Conservation (phyloP, 2,329 filamentous ascomycete genomes). For the Aschersonia sp. region DNA sequence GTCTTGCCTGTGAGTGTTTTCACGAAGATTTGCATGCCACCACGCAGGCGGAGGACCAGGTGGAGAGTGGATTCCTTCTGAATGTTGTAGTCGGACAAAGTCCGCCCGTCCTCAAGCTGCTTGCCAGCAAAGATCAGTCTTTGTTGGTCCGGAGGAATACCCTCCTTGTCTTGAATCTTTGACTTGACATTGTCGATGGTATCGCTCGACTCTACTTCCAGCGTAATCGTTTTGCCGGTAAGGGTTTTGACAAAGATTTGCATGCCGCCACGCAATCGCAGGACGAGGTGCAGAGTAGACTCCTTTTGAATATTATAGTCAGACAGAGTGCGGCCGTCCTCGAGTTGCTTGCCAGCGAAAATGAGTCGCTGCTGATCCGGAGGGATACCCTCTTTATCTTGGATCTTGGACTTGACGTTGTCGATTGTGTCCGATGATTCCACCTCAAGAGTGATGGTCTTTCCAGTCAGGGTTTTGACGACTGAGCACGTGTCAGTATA, state of each 20-base stretch:
- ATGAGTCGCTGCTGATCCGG: conserved; percentile 92
- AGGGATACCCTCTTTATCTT: conserved; percentile 94
- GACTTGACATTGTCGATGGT: conserved; percentile 91
- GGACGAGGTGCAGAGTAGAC: conserved; percentile 69
- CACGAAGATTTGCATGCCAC: conserved; percentile 66
- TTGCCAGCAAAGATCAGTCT: conserved; percentile 88
- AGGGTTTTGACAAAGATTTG: conserved; percentile 80
- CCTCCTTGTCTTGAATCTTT: conserved; percentile 90
- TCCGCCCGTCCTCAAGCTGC: conserved; percentile 85
- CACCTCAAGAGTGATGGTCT: conserved; percentile 86
- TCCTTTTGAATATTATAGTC: conserved; percentile 98
- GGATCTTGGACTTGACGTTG: conserved; percentile 94
- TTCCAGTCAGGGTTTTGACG: conserved; percentile 78
- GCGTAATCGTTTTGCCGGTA: conserved; percentile 86
- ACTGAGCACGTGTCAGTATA: conserved; percentile 17
- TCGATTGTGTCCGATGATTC: conserved; percentile 86
- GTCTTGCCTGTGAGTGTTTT: conserved; percentile 89
- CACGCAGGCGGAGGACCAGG: conserved; percentile 65
- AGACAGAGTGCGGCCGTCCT: conserved; percentile 77
- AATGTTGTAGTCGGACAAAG: conserved; percentile 90
- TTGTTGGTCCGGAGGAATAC: conserved; percentile 89
- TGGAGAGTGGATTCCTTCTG: conserved; percentile 82
- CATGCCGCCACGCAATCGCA: conserved; percentile 81
- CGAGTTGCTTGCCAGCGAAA: conserved; percentile 90
- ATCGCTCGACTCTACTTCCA: conserved; percentile 79